These are phyloP conservation scores for Dryas alaskensis DNA, from an alignment of 306 rosid species.

Conservation along the genomic window DNA sequence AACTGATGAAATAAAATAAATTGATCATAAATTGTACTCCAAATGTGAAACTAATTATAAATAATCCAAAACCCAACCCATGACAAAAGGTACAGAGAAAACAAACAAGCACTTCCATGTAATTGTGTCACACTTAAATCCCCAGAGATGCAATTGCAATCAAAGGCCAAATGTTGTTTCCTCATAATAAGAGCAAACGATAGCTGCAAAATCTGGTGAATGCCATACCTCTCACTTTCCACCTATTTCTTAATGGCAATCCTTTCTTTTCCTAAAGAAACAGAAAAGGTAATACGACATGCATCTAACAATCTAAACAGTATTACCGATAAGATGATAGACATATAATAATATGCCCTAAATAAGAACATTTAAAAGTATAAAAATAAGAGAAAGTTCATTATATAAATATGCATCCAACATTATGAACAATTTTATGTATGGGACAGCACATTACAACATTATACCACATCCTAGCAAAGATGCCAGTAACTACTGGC, in stretches of 20 bases:
- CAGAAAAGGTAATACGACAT: background rate
- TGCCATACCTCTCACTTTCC: background rate
- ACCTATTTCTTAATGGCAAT: background rate
- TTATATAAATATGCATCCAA: background rate
- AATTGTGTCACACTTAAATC: background rate
- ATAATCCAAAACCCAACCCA: background rate
- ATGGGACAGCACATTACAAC: background rate
- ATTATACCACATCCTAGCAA: background rate
- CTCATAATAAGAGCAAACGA: too few species aligned
- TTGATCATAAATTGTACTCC: background rate
- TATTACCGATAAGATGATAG: background rate
- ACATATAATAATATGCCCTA: background rate
- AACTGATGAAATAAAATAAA: background rate
- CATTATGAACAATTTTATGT: background rate
- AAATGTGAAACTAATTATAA: background rate
- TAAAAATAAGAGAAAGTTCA: background rate
- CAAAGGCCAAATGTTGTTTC: background rate
- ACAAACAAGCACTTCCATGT: background rate
- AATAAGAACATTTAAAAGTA: background rate
- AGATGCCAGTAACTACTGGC: background rate
- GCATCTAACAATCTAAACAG: background rate
- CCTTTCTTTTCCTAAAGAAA: background rate
- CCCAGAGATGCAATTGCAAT: background rate
- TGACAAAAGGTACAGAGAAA: background rate
- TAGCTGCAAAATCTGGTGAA: background rate